Conservation (phyloP, 768 basidiomycete species). For the Tulasnella sp. region DNA sequence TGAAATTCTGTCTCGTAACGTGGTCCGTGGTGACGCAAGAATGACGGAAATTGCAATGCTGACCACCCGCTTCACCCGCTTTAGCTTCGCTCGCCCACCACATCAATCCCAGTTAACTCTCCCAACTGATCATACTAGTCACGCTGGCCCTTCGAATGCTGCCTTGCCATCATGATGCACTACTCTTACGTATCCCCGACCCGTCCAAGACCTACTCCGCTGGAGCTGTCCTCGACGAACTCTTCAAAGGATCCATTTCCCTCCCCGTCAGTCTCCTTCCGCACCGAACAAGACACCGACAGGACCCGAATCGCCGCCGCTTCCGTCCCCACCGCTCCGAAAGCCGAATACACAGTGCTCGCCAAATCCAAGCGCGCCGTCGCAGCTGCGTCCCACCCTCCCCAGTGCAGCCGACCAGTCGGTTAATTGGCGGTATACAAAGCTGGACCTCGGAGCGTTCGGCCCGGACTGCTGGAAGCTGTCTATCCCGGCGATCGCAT, state of each 20-base stretch:
- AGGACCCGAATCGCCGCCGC: constrained; percentile 19
- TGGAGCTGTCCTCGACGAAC: constrained; percentile 89
- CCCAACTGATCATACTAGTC: constrained; percentile 44
- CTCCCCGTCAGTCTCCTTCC: constrained; percentile 65
- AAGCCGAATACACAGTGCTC: constrained; percentile 35
- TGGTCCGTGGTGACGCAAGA: constrained; percentile 15
- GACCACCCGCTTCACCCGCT: no score
- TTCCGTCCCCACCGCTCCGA: constrained; percentile 30
- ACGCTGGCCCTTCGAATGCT: constrained; percentile 89
- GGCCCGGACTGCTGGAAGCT: constrained; percentile 94
- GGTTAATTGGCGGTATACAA: constrained; percentile 46
- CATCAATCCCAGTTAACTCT: background rate
- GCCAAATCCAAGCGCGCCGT: constrained; percentile 23
- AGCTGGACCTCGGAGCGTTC: constrained; percentile 62
- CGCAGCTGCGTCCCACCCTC: background rate
- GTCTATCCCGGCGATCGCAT: constrained; percentile 92
- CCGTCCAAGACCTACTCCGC: constrained; percentile 78
- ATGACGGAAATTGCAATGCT: constrained; percentile 5
- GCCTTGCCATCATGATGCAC: constrained; percentile 91
- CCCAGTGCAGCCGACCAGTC: background rate
- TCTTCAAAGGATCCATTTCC: constrained; percentile 86
- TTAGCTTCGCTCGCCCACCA: no score
- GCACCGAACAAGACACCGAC: constrained; percentile 34
- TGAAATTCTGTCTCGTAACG: constrained; percentile 78
- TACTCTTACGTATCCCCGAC: constrained; percentile 81